These are phyloP conservation scores for Tilletia setariae DNA, from an alignment of 1,284 basidiomycete species.

Conservation along the genomic window DNA sequence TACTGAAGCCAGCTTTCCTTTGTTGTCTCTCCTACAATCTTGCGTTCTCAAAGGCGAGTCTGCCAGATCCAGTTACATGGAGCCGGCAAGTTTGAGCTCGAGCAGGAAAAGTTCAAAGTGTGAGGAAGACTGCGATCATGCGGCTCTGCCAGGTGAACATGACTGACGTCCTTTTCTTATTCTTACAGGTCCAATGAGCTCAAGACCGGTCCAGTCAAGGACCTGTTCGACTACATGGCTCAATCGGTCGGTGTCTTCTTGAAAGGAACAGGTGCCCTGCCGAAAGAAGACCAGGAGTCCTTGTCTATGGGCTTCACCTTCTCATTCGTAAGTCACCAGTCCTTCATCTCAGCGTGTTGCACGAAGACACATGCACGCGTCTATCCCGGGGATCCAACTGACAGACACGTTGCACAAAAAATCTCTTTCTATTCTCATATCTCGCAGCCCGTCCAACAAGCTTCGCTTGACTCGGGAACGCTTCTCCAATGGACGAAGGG, in stretches of 20 bases:
- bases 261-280: slow-evolving; percentile 62
- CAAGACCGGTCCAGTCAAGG: slow-evolving; percentile 39
- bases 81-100: slow-evolving; percentile 78
- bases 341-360: not conserved
- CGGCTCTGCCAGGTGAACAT: slow-evolving; percentile 58
- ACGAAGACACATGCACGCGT: not conserved
- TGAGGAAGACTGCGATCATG: slow-evolving; percentile 72
- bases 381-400: not conserved
- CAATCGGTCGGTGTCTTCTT: slow-evolving; percentile 92
- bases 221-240: slow-evolving; percentile 74
- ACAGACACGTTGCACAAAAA: too few relatives aligned
- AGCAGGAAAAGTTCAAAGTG: slow-evolving; percentile 56
- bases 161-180: not conserved
- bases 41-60: slow-evolving; percentile 62
- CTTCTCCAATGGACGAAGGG: slow-evolving; percentile 60
- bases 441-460: slow-evolving; percentile 93
- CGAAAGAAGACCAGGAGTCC: slow-evolving; percentile 31
- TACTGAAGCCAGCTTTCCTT: not conserved
- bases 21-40: not conserved
- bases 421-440: slow-evolving; percentile 9
- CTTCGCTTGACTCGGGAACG: slow-evolving; percentile 80
- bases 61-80: slow-evolving; percentile 89
- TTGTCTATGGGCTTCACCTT: slow-evolving; percentile 69
- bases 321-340: slow-evolving; percentile 54
- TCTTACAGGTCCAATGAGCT: slow-evolving; percentile 37